Evolutionary conservation across 345 rosid species (phyloP).

Genomic region (Kandelia obovata): DNA sequence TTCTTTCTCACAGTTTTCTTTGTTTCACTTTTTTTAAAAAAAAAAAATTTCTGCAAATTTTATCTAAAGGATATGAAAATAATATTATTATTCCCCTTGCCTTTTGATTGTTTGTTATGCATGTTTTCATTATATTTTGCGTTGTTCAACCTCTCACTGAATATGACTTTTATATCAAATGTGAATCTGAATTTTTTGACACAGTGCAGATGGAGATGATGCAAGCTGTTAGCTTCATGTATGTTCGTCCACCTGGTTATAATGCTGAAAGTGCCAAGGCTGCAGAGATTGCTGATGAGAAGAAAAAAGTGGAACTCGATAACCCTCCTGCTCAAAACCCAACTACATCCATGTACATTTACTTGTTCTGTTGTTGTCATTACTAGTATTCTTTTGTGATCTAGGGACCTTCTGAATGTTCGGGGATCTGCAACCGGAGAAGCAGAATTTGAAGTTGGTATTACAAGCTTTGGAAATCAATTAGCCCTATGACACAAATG

Average conservation of each 20-base stretch:
- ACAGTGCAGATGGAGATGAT: constrained; percentile 61
- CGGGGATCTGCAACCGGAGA: no score
- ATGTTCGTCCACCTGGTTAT: constrained; percentile 94
- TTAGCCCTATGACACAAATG: no score
- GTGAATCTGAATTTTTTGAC: neutral
- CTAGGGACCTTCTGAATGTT: no score
- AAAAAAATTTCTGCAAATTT: no score
- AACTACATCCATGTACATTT: constrained; percentile 41
- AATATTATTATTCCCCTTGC: no score
- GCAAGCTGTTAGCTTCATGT: constrained; percentile 99
- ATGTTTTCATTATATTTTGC: neutral
- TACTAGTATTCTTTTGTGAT: neutral
- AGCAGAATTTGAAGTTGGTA: no score
- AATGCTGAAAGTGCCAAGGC: constrained; percentile 96
- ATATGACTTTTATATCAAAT: no score
- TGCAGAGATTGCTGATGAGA: constrained; percentile 71
- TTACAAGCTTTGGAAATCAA: no score
- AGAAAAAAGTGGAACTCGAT: constrained; percentile 32
- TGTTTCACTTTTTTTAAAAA: no score
- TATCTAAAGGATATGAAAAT: no score
- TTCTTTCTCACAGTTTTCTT: neutral
- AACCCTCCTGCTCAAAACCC: constrained; percentile 26
- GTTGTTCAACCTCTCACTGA: neutral
- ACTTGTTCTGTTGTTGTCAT: neutral
- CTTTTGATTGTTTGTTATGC: neutral